These are phyloP conservation scores for Rugosomyces carneus DNA, from an alignment of 1,284 basidiomycete species.

Conservation along the genomic window DNA sequence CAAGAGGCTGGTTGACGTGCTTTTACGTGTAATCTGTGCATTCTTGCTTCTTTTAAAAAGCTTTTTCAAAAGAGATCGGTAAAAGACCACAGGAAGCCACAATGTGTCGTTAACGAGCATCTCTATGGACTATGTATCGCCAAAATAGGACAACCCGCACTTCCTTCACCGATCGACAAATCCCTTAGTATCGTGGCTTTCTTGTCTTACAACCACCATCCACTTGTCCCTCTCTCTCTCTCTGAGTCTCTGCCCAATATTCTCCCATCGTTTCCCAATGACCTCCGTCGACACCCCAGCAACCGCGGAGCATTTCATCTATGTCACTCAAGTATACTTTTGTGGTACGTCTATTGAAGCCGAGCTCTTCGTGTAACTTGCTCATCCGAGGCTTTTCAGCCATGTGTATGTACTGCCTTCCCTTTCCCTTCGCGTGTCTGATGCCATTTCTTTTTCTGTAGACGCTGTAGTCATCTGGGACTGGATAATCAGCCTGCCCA, in stretches of 20 bases:
- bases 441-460: conserved; percentile 27
- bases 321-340: conserved; percentile 72
- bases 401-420: conserved; percentile 54
- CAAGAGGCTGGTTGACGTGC: conserved; percentile 2
- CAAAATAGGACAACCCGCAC: conserved; percentile 21
- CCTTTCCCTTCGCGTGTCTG: conserved; percentile 18
- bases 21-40: conserved; percentile 3
- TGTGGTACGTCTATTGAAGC: conserved; percentile 54
- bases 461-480: conserved; percentile 78
- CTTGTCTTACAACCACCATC: conserved; percentile 36
- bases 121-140: conserved; percentile 12
- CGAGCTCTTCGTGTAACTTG: conserved; percentile 16
- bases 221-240: conserved; percentile 7
- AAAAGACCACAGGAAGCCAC: background rate
- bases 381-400: conserved; percentile 39
- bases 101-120: conserved; percentile 15
- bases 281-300: conserved; percentile 25
- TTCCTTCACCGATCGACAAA: conserved; percentile 36
- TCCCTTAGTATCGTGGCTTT: conserved; percentile 25
- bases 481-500: conserved; percentile 68
- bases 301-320: conserved; percentile 41
- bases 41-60: conserved; percentile 10
- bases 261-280: conserved; percentile 16
- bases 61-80: background rate
- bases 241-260: conserved; percentile 14